These are phyloP conservation scores for Fusarium fracticaudum DNA, from an alignment of 2,329 filamentous ascomycete species.

Conservation along the genomic window DNA sequence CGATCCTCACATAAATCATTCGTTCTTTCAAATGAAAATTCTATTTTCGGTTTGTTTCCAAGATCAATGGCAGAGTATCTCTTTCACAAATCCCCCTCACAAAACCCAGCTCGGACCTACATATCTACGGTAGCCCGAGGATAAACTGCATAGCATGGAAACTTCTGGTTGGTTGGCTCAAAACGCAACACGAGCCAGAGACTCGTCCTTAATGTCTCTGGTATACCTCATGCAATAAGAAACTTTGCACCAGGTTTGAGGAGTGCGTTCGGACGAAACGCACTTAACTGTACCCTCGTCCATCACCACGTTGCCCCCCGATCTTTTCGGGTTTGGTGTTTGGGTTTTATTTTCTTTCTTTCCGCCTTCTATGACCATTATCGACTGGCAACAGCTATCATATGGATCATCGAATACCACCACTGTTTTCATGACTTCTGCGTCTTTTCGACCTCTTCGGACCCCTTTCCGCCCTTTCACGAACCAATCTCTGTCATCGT, in stretches of 20 bases:
- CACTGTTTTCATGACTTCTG: not conserved
- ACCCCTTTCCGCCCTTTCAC: not conserved
- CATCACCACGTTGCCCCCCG: not conserved
- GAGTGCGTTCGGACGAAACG: not conserved
- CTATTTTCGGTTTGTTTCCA: not conserved
- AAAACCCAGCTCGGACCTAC: not conserved
- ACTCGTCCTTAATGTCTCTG: not conserved
- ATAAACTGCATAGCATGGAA: not conserved
- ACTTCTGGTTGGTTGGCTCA: not conserved
- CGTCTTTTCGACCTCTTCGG: not conserved
- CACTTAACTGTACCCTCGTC: not conserved
- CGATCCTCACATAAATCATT: not conserved
- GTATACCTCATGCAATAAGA: not conserved
- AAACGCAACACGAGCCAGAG: not conserved
- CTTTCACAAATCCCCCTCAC: not conserved
- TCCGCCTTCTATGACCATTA: not conserved
- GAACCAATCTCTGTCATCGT: not conserved
- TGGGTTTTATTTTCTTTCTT: not conserved
- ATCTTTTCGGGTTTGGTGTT: not conserved
- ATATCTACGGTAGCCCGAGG: not conserved
- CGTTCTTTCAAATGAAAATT: not conserved
- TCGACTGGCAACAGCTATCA: not conserved
- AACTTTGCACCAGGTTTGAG: not conserved
- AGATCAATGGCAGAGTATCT: not conserved
- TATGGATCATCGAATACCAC: not conserved